Evolutionary conservation across 2,329 filamentous ascomycete species (phyloP).

Genomic region (Trichoderma simmonsii): DNA sequence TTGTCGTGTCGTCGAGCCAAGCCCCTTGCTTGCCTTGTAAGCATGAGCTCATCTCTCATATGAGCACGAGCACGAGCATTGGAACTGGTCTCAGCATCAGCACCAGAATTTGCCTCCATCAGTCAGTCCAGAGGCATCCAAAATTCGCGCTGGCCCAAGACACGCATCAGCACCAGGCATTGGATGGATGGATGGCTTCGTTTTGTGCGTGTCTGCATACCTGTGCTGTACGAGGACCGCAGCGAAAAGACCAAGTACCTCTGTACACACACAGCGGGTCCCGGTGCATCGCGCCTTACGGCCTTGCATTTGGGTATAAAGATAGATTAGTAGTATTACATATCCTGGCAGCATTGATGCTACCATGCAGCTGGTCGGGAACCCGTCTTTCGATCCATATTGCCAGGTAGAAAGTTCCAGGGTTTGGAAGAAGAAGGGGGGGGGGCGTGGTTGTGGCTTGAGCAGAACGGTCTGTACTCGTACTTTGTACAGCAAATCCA

Average conservation of each 20-base stretch:
- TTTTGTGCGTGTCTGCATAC: background rate
- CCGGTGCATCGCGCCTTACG: background rate
- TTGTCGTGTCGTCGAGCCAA: background rate
- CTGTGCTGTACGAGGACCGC: background rate
- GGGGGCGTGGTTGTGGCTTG: background rate
- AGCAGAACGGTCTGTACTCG: background rate
- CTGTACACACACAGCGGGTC: background rate
- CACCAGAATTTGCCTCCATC: background rate
- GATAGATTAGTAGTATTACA: background rate
- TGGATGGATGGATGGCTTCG: background rate
- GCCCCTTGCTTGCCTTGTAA: background rate
- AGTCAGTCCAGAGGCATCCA: background rate
- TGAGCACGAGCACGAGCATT: background rate
- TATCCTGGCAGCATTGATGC: background rate
- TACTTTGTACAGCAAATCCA: background rate
- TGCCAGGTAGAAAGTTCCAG: background rate
- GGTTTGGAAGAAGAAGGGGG: background rate
- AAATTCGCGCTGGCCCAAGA: background rate
- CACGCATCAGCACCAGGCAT: background rate
- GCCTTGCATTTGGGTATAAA: conserved; percentile 18
- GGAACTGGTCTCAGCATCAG: background rate
- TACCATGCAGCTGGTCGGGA: conserved; percentile 6
- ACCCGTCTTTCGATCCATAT: background rate
- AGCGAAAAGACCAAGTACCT: background rate
- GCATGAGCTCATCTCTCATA: background rate